phyloP scores from a whole-genome alignment of 345 rosid genomes.

The Limnanthes douglasii region DNA sequence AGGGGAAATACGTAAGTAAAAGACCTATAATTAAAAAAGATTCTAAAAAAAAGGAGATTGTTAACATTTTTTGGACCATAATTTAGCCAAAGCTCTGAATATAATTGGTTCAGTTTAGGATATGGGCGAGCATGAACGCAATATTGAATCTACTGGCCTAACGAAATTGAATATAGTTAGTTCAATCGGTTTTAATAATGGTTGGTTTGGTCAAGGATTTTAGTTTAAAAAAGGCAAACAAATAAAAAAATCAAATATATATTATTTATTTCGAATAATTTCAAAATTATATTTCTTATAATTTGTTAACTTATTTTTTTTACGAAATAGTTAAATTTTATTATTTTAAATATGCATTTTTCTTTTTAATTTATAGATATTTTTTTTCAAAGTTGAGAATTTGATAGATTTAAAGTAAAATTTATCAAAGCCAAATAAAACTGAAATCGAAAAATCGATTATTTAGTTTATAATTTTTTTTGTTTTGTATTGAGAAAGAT shows the following conservation, averaged over 20 bases:
- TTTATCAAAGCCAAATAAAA: too few species aligned
- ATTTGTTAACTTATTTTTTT: not conserved
- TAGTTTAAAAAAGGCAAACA: not conserved
- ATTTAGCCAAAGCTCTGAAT: conserved; percentile 17
- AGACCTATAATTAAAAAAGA: not conserved
- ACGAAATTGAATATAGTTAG: too few species aligned
- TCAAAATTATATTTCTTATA: not conserved
- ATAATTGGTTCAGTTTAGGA: conserved; percentile 13
- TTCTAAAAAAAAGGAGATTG: too few species aligned
- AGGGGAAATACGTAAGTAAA: not conserved
- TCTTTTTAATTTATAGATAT: too few species aligned
- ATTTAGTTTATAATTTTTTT: too few species aligned
- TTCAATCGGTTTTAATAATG: not conserved
- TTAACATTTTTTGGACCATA: conserved; percentile 17
- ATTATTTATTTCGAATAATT: not conserved
- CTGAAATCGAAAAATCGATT: too few species aligned
- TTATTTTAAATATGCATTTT: not conserved
- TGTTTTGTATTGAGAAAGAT: too few species aligned
- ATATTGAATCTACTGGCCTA: not conserved
- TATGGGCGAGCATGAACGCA: conserved; percentile 4
- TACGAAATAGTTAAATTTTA: not conserved
- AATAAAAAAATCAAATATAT: not conserved
- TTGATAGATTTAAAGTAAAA: too few species aligned
- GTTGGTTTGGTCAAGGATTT: not conserved
- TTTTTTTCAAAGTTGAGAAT: too few species aligned